Conservation (phyloP, 805 yeast species). For the Blastobotrys peoriensis region DNA sequence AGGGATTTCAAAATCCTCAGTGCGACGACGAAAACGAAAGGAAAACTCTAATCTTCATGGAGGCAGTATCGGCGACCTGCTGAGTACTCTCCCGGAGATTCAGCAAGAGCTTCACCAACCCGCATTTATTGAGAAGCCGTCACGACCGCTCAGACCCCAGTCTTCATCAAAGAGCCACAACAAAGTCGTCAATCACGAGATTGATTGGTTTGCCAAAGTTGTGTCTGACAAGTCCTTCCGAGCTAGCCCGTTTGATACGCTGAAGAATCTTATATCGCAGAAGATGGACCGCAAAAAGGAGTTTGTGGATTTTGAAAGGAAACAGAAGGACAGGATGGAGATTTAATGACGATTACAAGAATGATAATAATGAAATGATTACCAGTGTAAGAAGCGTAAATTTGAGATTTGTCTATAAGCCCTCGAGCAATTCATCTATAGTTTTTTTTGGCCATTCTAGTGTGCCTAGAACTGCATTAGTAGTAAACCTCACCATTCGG, state of each 20-base stretch:
- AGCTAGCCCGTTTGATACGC: conserved; percentile 21
- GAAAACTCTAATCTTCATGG: conserved; percentile 13
- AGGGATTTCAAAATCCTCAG: conserved; percentile 19
- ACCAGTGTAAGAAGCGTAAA: not conserved
- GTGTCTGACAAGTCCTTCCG: conserved; percentile 16
- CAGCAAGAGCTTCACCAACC: conserved; percentile 2
- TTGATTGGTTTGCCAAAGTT: conserved; percentile 18
- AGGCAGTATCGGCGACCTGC: conserved; percentile 15
- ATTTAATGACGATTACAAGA: not conserved
- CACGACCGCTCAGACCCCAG: conserved; percentile 15
- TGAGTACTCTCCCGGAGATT: conserved; percentile 16
- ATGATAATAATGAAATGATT: not conserved
- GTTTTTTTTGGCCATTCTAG: no score
- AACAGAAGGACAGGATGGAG: not conserved
- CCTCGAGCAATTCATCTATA: not conserved
- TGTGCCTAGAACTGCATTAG: no score
- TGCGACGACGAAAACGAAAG: conserved; percentile 18
- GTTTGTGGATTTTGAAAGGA: conserved; percentile 7
- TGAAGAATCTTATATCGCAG: conserved; percentile 13
- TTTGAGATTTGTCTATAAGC: not conserved
- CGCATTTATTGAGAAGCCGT: conserved; percentile 12
- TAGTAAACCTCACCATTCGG: no score
- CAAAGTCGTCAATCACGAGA: conserved; percentile 20
- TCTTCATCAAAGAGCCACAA: conserved; percentile 16
- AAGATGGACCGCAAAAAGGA: conserved; percentile 19